Evolutionary conservation across 192 early-diverging fungal genomes (phyloP).

Genomic region (Coemansia brasiliensis): DNA sequence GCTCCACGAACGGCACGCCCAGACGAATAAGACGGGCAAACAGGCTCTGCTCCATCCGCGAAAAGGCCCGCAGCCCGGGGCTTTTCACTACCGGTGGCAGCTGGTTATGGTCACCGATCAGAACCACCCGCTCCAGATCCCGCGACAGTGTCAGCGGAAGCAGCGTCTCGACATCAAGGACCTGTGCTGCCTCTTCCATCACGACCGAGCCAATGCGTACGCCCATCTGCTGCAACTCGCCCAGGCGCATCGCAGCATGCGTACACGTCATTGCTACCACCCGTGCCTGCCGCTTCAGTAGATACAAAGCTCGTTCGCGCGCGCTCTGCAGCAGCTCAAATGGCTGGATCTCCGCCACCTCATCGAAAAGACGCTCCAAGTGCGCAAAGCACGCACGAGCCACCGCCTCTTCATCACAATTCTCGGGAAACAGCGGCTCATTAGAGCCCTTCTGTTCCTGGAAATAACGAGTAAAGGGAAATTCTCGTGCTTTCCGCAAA

Average conservation of each 20-base stretch:
- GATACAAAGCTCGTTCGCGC: slow-evolving; percentile 82
- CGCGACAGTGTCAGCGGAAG: slow-evolving; percentile 76
- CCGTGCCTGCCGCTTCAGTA: slow-evolving; percentile 92
- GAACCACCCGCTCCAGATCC: slow-evolving; percentile 81
- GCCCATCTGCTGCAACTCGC: slow-evolving; percentile 81
- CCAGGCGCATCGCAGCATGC: slow-evolving; percentile 87
- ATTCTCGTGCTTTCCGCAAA: slow-evolving; percentile 46
- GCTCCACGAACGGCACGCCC: slow-evolving; percentile 87
- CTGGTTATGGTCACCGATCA: slow-evolving; percentile 99
- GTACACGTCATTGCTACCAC: slow-evolving; percentile 99
- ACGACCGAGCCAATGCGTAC: slow-evolving; percentile 95
- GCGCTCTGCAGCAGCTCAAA: slow-evolving; percentile 87
- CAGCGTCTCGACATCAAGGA: slow-evolving; percentile 93
- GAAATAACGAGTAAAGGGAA: slow-evolving; percentile 87
- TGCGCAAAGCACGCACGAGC: slow-evolving; percentile 80
- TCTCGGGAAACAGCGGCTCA: slow-evolving; percentile 64
- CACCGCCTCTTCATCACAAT: slow-evolving; percentile 53
- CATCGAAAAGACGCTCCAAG: slow-evolving; percentile 76
- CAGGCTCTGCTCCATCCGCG: slow-evolving; percentile 93
- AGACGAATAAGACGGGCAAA: slow-evolving; percentile 89
- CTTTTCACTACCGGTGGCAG: slow-evolving; percentile 95
- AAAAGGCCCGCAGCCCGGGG: slow-evolving; percentile 76
- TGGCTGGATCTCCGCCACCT: slow-evolving; percentile 87
- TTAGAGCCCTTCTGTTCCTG: slow-evolving; percentile 51
- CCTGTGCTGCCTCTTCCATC: slow-evolving; percentile 97